Percentiles rank a stretch among this genome's conserved stretches.
phyloP scores from a whole-genome alignment of 768 basidiomycete species.

The Hysterangium stoloniferum region DNA sequence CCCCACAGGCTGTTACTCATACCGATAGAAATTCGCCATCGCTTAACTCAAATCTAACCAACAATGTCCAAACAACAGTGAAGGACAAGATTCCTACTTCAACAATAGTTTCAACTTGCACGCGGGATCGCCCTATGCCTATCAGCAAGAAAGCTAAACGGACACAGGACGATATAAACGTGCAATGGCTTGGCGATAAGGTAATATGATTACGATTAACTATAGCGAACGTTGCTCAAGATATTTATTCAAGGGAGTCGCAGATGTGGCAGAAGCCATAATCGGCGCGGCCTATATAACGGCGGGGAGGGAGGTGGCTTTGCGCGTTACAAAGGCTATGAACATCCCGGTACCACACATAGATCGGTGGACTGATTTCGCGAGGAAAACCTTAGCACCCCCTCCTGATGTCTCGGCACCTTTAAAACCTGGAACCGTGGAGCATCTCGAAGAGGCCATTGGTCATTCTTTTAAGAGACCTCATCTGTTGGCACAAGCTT shows the following conservation, averaged over 20 bases:
- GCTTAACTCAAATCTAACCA: too few relatives aligned
- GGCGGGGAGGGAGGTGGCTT: conserved; percentile 59
- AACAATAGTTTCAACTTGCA: too few relatives aligned
- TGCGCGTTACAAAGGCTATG: conserved; percentile 56
- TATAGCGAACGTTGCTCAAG: conserved; percentile 6
- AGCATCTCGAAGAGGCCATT: conserved; percentile 55
- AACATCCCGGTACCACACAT: conserved; percentile 57
- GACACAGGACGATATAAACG: conserved; percentile 33
- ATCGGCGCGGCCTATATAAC: conserved; percentile 76
- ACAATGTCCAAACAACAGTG: too few relatives aligned
- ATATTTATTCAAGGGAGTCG: conserved; percentile 47
- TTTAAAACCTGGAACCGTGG: conserved; percentile 40
- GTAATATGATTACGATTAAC: conserved; percentile 28
- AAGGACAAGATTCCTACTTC: too few relatives aligned
- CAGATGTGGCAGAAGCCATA: conserved; percentile 80
- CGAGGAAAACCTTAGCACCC: conserved; percentile 29
- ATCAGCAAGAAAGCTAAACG: conserved; percentile 21
- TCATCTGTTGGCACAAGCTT: conserved; percentile 60
- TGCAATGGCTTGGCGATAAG: conserved; percentile 72
- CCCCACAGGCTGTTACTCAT: too few relatives aligned
- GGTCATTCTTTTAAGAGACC: conserved; percentile 55
- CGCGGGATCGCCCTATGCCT: neutral
- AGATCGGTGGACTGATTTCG: conserved; percentile 69
- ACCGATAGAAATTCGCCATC: too few relatives aligned
- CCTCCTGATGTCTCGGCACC: conserved; percentile 37